A percentile compares a stretch with the other conserved stretches of the same genome.
These are phyloP conservation scores for Tolypocladium pustulatum DNA, from an alignment of 2,329 filamentous ascomycete species.

Conservation along the genomic window DNA sequence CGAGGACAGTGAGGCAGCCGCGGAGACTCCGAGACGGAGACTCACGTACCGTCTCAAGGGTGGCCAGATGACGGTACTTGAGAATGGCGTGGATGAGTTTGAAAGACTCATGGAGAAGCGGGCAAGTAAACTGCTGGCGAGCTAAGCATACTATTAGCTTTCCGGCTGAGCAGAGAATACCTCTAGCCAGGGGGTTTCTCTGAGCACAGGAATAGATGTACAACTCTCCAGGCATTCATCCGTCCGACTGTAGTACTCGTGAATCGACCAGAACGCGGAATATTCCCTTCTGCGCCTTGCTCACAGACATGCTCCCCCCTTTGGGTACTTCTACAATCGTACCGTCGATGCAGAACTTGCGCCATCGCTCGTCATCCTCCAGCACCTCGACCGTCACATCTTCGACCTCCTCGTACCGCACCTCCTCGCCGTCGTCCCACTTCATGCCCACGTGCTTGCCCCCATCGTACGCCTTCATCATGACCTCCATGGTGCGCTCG, in stretches of 20 bases:
- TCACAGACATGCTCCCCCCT: constrained; percentile 61
- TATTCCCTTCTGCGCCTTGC: constrained; percentile 30
- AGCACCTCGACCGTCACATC: constrained; percentile 54
- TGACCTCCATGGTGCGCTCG: constrained; percentile 63
- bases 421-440: constrained; percentile 45
- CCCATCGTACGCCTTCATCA: constrained; percentile 52
- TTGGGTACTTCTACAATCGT: constrained; percentile 67
- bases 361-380: constrained; percentile 64
- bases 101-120: constrained; percentile 52
- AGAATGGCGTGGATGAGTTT: constrained; percentile 54
- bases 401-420: constrained; percentile 63
- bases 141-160: background rate
- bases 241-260: constrained; percentile 10
- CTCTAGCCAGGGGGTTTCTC: background rate
- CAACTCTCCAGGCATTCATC: background rate
- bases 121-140: constrained; percentile 32
- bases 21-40: constrained; percentile 34
- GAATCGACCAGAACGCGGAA: constrained; percentile 34
- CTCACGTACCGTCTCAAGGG: constrained; percentile 49
- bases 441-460: constrained; percentile 44
- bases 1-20: constrained; percentile 25
- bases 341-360: constrained; percentile 85
- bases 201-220: background rate
- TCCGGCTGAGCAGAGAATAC: background rate
- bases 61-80: constrained; percentile 44